phyloP scores from a whole-genome alignment of 441 rosid species.

The Biscutella laevigata region DNA sequence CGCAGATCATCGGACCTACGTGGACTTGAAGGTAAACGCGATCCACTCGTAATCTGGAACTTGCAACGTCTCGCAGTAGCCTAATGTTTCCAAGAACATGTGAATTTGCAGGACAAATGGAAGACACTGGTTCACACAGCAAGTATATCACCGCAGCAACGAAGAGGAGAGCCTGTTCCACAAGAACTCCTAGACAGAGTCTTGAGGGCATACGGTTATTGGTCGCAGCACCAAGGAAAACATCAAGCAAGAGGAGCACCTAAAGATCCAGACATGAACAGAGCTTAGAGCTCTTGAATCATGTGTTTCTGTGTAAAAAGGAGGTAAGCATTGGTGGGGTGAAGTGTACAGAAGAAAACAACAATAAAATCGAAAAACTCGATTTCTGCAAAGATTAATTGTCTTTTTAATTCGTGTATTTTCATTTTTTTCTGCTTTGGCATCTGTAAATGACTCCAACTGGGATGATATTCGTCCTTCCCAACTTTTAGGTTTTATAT shows the following conservation, averaged over 20 bases:
- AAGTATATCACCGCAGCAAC: slow-evolving; percentile 55
- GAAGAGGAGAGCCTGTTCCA: slow-evolving; percentile 72
- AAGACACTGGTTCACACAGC: slow-evolving; percentile 70
- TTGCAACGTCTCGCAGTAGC: not conserved
- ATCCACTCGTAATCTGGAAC: not conserved
- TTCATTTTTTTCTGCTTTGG: slow-evolving; percentile 1
- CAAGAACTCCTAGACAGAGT: slow-evolving; percentile 68
- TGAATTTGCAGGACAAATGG: slow-evolving; percentile 56
- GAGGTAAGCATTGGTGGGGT: slow-evolving; percentile 21
- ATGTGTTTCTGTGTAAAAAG: slow-evolving; percentile 24
- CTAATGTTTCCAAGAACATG: slow-evolving; percentile 1
- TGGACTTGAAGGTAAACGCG: slow-evolving; percentile 56
- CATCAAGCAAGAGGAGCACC: slow-evolving; percentile 25
- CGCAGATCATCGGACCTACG: slow-evolving; percentile 64
- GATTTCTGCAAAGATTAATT: slow-evolving; percentile 22
- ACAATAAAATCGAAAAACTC: slow-evolving; percentile 23
- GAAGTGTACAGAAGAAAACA: slow-evolving; percentile 23
- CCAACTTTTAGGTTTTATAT: not conserved
- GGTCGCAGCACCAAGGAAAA: slow-evolving; percentile 57
- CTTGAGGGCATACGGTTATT: slow-evolving; percentile 53
- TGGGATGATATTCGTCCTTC: slow-evolving; percentile 18
- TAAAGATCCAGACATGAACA: slow-evolving; percentile 22
- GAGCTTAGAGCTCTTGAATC: slow-evolving; percentile 18
- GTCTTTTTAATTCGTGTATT: slow-evolving; percentile 1
- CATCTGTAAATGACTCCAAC: slow-evolving; percentile 23